Conservation (phyloP, 192 early-diverging fungal genomes). For the Rhizoclosmatium sp. region DNA sequence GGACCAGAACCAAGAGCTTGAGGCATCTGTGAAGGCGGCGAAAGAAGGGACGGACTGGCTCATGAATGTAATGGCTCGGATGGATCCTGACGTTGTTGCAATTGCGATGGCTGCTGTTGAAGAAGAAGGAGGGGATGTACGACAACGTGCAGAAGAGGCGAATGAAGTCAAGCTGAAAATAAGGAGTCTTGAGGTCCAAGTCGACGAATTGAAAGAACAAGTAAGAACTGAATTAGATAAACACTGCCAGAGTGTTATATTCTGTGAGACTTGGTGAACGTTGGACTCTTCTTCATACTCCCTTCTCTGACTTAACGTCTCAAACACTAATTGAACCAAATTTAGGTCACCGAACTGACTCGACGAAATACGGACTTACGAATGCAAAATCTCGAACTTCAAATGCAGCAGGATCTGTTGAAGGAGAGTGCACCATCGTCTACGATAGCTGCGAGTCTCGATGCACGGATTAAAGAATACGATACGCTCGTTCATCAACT, state of each 20-base stretch:
- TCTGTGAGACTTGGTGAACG: no score
- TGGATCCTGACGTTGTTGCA: conserved; percentile 15
- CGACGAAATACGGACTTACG: conserved; percentile 10
- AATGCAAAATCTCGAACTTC: conserved; percentile 16
- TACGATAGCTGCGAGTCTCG: not conserved
- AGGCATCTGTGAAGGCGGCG: not conserved
- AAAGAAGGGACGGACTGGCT: conserved; percentile 23
- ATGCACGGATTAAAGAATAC: conserved; percentile 11
- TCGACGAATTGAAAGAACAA: conserved; percentile 18
- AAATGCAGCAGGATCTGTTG: not conserved
- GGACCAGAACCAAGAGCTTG: conserved; percentile 38
- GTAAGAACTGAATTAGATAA: not conserved
- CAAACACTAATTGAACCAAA: no score
- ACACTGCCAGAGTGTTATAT: no score
- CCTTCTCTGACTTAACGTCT: no score
- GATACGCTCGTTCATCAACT: conserved; percentile 15
- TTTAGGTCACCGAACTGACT: conserved; percentile 12
- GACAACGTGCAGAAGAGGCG: not conserved
- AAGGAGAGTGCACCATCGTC: not conserved
- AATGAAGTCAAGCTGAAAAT: not conserved
- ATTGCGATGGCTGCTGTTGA: conserved; percentile 7
- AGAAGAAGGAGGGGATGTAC: not conserved
- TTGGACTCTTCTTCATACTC: no score
- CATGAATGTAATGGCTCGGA: conserved; percentile 12
- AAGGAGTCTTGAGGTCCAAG: not conserved